phyloP scores from a whole-genome alignment of 768 basidiomycete species.

The Leccinum uliginosum region DNA sequence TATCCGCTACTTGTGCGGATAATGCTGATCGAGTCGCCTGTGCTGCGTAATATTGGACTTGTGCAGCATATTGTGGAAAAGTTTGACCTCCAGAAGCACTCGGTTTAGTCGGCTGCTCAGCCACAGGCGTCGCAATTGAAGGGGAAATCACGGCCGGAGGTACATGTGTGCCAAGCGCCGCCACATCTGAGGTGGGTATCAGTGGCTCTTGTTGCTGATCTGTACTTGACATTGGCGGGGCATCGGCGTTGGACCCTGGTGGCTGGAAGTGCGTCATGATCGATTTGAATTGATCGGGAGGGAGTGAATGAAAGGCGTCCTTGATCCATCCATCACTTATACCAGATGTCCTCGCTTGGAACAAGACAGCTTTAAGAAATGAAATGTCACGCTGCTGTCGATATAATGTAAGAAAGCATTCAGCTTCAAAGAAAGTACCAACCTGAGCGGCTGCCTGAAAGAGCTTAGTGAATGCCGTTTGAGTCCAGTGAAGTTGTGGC shows the following conservation, averaged over 20 bases:
- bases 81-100: background rate
- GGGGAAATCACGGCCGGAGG: background rate
- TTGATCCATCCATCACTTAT: conserved; percentile 20
- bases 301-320: conserved; percentile 16
- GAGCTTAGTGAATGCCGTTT: conserved; percentile 15
- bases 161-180: background rate
- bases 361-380: conserved; percentile 10
- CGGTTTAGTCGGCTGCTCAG: background rate
- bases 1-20: conserved; percentile 1
- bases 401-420: background rate
- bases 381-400: conserved; percentile 21
- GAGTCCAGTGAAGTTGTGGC: background rate
- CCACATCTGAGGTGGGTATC: background rate
- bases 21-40: conserved; percentile 11
- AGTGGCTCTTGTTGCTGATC: background rate
- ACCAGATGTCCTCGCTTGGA: conserved; percentile 13
- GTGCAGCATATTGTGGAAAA: conserved; percentile 6
- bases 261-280: conserved; percentile 3
- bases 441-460: conserved; percentile 24
- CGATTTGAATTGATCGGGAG: conserved; percentile 11
- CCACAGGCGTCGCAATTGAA: background rate
- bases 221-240: background rate
- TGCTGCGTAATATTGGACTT: conserved; percentile 21
- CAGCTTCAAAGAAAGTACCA: conserved; percentile 5
- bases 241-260: background rate